A percentile compares a stretch with the other conserved stretches of the same genome.
These are phyloP conservation scores for Blumeriella jaapii DNA, from an alignment of 2,329 filamentous ascomycete species.

Conservation along the genomic window DNA sequence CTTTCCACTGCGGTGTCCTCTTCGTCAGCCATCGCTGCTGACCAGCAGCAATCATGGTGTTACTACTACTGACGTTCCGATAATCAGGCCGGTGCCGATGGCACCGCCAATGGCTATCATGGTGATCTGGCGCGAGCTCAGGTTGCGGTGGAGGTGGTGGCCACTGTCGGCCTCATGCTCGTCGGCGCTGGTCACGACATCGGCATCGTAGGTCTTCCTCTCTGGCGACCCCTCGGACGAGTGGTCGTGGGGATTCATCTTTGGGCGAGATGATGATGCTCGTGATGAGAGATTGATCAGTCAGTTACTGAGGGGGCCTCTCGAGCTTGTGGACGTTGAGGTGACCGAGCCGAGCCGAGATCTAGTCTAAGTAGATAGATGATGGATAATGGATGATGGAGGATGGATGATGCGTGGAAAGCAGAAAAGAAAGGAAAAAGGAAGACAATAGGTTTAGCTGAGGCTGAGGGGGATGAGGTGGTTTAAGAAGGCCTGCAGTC, in stretches of 20 bases:
- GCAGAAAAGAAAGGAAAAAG: not conserved
- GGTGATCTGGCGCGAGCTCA: slow-evolving; percentile 10
- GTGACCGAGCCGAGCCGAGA: not conserved
- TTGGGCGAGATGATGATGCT: slow-evolving; percentile 7
- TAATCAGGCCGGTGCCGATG: slow-evolving; percentile 49
- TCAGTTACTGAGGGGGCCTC: no score
- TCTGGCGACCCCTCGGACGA: slow-evolving; percentile 11
- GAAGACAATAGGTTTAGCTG: not conserved
- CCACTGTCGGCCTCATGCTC: slow-evolving; percentile 28
- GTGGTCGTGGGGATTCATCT: slow-evolving; percentile 9
- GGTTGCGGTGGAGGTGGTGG: slow-evolving; percentile 8
- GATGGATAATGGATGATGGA: not conserved
- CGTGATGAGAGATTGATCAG: no score
- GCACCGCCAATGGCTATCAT: slow-evolving; percentile 12
- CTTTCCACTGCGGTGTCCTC: slow-evolving; percentile 24
- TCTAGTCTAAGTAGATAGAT: not conserved
- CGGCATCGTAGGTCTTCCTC: slow-evolving; percentile 3
- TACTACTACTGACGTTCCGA: slow-evolving; percentile 38
- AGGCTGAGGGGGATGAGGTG: not conserved
- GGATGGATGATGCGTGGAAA: not conserved
- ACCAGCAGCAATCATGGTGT: not conserved
- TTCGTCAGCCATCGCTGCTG: slow-evolving; percentile 7
- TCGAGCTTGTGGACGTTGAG: not conserved
- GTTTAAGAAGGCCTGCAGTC: no score
- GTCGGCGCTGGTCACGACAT: slow-evolving; percentile 7